Conservation (phyloP, 169 alveolate genomes). For the Toxoplasma gondii region DNA sequence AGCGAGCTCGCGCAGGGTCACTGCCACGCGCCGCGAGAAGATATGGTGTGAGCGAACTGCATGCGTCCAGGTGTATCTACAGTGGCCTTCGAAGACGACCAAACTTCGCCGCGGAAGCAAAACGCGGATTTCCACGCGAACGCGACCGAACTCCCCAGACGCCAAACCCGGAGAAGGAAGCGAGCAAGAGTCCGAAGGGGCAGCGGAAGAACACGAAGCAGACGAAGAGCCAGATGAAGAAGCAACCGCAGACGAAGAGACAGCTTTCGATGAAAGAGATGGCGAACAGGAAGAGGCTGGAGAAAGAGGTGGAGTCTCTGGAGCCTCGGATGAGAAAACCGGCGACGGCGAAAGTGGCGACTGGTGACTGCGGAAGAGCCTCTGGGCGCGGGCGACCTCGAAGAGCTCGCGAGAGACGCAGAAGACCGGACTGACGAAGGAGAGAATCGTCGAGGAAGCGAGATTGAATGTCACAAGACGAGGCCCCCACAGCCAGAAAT, state of each 20-base stretch:
- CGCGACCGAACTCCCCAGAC: neutral
- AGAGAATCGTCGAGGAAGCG: neutral
- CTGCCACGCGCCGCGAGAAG: constrained; percentile 8
- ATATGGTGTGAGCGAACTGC: constrained; percentile 28
- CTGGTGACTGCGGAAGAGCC: neutral
- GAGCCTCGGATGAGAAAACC: no score
- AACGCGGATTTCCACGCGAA: constrained; percentile 9
- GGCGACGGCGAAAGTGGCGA: neutral
- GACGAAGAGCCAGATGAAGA: no score
- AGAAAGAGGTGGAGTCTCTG: no score
- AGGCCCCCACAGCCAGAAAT: constrained; percentile 32
- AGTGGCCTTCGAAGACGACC: neutral
- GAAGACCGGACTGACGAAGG: constrained; percentile 6
- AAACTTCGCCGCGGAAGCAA: neutral
- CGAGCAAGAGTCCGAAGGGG: neutral
- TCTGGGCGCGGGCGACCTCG: neutral
- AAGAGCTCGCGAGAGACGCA: constrained; percentile 15
- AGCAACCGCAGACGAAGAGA: neutral
- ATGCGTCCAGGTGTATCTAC: constrained; percentile 24
- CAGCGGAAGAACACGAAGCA: neutral
- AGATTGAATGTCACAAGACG: constrained; percentile 6
- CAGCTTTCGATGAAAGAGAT: neutral
- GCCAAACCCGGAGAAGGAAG: neutral
- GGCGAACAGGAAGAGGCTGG: no score
- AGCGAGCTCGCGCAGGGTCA: constrained; percentile 35